Conservation (phyloP, 257 asterid species). For the Solanum chiquidenum region DNA sequence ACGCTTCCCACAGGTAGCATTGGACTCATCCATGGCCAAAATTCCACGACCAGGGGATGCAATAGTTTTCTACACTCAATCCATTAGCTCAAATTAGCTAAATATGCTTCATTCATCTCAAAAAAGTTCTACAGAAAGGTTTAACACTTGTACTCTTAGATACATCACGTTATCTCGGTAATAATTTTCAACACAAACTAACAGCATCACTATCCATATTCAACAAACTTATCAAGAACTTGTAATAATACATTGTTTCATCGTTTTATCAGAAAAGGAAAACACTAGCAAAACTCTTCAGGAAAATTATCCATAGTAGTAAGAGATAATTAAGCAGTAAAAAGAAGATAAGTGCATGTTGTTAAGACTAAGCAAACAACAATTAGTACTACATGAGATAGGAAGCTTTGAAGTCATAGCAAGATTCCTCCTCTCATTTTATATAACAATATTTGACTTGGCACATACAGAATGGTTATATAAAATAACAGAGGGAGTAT, state of each 20-base stretch:
- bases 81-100: background rate
- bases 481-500: background rate
- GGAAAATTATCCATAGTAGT: background rate
- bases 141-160: background rate
- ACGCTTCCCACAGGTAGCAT: constrained; percentile 75
- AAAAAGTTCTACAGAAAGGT: background rate
- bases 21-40: constrained; percentile 67
- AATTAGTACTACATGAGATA: background rate
- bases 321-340: background rate
- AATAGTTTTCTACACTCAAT: constrained; percentile 37
- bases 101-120: background rate
- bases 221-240: background rate
- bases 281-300: background rate
- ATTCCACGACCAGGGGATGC: constrained; percentile 81
- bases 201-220: background rate
- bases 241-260: background rate
- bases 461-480: background rate
- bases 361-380: background rate
- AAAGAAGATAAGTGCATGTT: background rate
- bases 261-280: background rate
- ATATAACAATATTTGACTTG: background rate
- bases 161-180: background rate
- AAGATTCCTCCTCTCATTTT: background rate
- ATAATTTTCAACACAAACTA: background rate
- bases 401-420: background rate